phyloP scores from a whole-genome alignment of 2,329 filamentous ascomycete genomes.

The Pseudogymnoascus sp. region DNA sequence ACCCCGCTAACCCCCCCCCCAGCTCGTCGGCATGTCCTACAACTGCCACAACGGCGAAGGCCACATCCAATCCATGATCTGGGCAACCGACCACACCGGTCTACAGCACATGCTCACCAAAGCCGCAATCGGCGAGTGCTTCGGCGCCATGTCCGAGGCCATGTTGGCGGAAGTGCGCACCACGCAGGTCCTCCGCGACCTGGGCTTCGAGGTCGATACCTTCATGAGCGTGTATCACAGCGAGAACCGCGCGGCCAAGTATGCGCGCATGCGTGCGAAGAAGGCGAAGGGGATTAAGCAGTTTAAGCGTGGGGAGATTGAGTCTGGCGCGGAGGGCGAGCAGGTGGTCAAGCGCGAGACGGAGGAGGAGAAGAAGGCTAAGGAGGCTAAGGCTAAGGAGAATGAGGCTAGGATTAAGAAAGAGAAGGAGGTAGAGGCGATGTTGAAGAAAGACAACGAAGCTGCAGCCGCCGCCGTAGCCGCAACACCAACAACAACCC shows the following conservation, averaged over 20 bases:
- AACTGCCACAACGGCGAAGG: slow-evolving; percentile 4
- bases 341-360: neutral
- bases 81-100: neutral
- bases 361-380: neutral
- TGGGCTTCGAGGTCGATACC: slow-evolving; percentile 10
- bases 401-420: neutral
- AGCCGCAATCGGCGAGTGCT: neutral
- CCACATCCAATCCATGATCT: slow-evolving; percentile 9
- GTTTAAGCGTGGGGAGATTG: neutral
- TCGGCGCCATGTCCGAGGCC: neutral
- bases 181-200: neutral
- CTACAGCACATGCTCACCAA: neutral
- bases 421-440: neutral
- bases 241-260: neutral
- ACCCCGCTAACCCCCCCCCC: neutral
- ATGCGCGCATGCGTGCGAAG: neutral
- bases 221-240: slow-evolving; percentile 9
- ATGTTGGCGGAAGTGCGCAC: slow-evolving; percentile 4
- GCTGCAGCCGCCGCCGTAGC: neutral
- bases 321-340: neutral
- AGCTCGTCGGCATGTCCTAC: slow-evolving; percentile 8
- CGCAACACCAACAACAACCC: neutral
- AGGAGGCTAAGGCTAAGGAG: neutral
- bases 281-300: slow-evolving; percentile 2
- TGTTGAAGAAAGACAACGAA: neutral